Conservation (phyloP, 179 eudicot species). For the Corrigiola litoralis region DNA sequence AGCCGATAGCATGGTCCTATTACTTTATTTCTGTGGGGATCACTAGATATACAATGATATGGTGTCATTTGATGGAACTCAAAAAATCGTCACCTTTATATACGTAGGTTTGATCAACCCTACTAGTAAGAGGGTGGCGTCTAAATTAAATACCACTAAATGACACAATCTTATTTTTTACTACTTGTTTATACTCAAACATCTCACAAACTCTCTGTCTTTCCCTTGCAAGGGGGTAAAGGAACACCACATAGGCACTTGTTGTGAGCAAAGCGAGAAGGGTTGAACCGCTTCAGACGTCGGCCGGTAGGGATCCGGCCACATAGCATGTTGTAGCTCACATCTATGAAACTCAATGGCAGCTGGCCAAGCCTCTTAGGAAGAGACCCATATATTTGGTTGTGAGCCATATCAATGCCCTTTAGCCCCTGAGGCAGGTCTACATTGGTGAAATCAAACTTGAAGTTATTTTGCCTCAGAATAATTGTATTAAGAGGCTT, state of each 20-base stretch:
- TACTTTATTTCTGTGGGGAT: no score
- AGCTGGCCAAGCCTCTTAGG: constrained; percentile 34
- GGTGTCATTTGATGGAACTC: no score
- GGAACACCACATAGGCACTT: constrained; percentile 56
- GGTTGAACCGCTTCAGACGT: constrained; percentile 3
- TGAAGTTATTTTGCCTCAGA: constrained; percentile 1
- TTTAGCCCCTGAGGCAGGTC: constrained; percentile 8
- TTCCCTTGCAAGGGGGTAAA: constrained; percentile 26
- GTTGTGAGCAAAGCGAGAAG: constrained; percentile 8
- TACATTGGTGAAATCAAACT: constrained; percentile 21
- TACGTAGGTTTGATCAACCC: no score
- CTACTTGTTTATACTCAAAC: no score
- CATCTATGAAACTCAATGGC: constrained; percentile 8
- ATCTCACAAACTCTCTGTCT: background rate
- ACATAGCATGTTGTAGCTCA: constrained; percentile 25
- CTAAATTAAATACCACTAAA: no score
- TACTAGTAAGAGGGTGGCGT: no score
- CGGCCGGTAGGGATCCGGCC: constrained; percentile 22
- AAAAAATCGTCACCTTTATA: no score
- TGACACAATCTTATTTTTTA: no score
- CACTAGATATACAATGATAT: no score
- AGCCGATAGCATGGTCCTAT: no score
- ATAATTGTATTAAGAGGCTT: background rate
- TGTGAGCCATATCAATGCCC: constrained; percentile 29
- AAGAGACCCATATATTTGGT: constrained; percentile 46